A percentile compares a stretch with the other conserved stretches of the same genome.
These are phyloP conservation scores for Nakazawaea pomicola DNA, from an alignment of 805 yeast species.

Conservation along the genomic window DNA sequence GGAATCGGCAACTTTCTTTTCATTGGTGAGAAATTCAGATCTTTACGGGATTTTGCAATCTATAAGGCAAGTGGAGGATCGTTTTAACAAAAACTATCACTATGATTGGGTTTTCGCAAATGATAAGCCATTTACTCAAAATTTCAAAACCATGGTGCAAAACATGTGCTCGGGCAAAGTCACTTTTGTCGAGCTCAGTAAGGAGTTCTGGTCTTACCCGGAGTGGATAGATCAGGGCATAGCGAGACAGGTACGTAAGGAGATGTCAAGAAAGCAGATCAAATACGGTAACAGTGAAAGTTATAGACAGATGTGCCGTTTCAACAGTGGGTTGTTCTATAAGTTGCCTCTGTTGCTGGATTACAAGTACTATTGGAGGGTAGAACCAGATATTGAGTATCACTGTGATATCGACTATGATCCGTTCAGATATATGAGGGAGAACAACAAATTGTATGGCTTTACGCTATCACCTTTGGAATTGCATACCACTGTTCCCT, in stretches of 20 bases:
- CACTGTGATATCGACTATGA: constrained; percentile 55
- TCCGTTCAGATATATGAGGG: constrained; percentile 40
- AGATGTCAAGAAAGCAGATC: constrained; percentile 36
- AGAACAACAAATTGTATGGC: constrained; percentile 42
- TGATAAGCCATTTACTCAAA: constrained; percentile 54
- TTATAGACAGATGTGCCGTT: constrained; percentile 68
- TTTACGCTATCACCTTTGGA: constrained; percentile 48
- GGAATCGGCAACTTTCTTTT: constrained; percentile 61
- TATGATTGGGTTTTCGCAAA: constrained; percentile 77
- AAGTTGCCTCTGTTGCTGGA: constrained; percentile 36
- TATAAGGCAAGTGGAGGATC: constrained; percentile 53
- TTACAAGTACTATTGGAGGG: constrained; percentile 56
- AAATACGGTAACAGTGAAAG: constrained; percentile 44
- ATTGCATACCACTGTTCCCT: constrained; percentile 45
- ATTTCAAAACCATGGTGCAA: constrained; percentile 44
- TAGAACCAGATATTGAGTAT: constrained; percentile 54
- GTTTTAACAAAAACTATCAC: constrained; percentile 55
- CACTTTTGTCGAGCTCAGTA: constrained; percentile 53
- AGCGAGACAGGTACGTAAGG: constrained; percentile 40
- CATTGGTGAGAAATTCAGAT: constrained; percentile 63
- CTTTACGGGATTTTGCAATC: constrained; percentile 48
- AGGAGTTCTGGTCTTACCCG: constrained; percentile 66
- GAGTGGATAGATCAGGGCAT: constrained; percentile 51
- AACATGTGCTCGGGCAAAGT: constrained; percentile 51
- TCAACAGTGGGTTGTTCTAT: constrained; percentile 61